Base-by-base conservation (phyloP, 2,329 filamentous ascomycete species). In the Diaporthe sp. region DNA sequence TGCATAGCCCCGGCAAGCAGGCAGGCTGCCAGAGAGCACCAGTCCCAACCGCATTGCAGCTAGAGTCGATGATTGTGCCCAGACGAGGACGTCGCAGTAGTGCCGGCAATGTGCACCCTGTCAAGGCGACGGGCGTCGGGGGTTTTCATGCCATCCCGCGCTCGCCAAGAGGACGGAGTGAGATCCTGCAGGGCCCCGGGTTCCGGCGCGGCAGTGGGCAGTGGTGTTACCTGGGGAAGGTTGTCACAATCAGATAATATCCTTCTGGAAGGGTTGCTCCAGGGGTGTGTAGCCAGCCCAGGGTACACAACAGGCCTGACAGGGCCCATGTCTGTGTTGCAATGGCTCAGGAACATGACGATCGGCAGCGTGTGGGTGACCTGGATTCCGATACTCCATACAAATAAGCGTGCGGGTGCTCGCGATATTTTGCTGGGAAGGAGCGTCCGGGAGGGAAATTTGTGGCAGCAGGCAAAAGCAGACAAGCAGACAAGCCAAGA, bases 331-430 rank as follows among this genome's bases (percentile, higher is more conserved):
- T 58, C 13, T 52, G 7, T 52, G 42, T 25, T 52, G 40, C 61
- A 28, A 30, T 67, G 61, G 61, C 61, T 67, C 61, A 35, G 7
- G 33, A 7, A 52, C 61, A 67, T 68, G 22, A 68, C 33, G 64
- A 68, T 68, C 64, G 64, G 64, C 64, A 25, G 64, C 64, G 60
- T 25, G 60, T 33, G 60, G 60, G 40, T 47, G 60, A 47, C 17
- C 1, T 64, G n/a, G 38, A 33, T 45, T 28, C 40, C 25, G 25
- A 64, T 38, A 33, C 33, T 47, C 64, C 64, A 40, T 68, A 40
- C 7, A 40, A 40, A 8, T 38, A 54, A 28, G n/a, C 64, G n/a
- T 52, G 38, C n/a, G 47, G 47, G 47, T 40, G 47, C 45, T 38
- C 45, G n/a, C 9, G 30, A 67, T 67, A 33, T 28, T 28, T 28